Base-by-base conservation (phyloP, 306 rosid genomes). In the Rosa chinensis region DNA sequence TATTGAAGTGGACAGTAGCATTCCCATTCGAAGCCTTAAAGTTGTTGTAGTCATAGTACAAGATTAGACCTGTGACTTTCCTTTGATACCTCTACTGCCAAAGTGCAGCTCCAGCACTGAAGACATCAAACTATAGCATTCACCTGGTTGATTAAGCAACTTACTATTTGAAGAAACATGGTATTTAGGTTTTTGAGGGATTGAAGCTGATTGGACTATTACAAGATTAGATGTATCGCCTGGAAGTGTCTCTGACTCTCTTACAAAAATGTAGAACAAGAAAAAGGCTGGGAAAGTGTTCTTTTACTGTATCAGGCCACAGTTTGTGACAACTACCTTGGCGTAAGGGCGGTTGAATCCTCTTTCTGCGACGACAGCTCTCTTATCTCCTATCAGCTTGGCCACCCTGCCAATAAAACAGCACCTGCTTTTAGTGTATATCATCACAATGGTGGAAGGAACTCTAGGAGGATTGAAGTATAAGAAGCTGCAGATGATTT, bases 271-370 rank as follows among this genome's bases (percentile, higher is more conserved):
- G 76, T 39, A 52, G 10, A 52, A 20, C 35, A 59, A 49, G 78
- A 72, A 50, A 56, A 4, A 4, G 2, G 18, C 13, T 43, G 69
- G 40, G 12, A 2, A 40, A 43, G 47, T 40, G 25, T 44, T 75
- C 56, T 25, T 49, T 62, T 81, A 83, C 73, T 82, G 84, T 76
- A 80, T 68, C 84, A 89, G 69, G 78, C 97, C 96, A 23, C 91
- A 90, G 82, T 89, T 92, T 74, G 89, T 92, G 73, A 92, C 84
- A 1, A 88, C 44, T 42, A 90, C 89, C 84, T 89, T 90, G 0
- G 97, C 86, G 62, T 90, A 90, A 78, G 97, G 96, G 39, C 92
- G 93, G 85, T 94, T 92, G 88, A 92, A 92, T 56, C 97, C 97
- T 84, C 96, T 88, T 87, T 94, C 95, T 66, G 96, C 96, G 62